Percentiles rank a stretch among this genome's conserved stretches.
phyloP scores from a whole-genome alignment of 202 grass and related monocot species.

The Schoenoplectus triqueter region DNA sequence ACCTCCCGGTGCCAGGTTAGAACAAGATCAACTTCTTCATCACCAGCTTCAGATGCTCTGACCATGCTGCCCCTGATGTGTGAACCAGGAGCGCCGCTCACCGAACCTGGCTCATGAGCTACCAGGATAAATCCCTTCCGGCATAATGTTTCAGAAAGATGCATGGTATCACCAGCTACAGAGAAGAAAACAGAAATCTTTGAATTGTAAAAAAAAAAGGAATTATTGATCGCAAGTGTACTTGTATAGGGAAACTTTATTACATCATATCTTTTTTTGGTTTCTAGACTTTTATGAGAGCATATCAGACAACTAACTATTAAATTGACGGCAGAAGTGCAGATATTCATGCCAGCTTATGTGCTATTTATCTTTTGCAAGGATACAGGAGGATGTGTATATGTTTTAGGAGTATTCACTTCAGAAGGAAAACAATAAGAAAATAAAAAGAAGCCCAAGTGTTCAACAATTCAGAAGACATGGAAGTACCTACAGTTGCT shows the following conservation, averaged over 20 bases:
- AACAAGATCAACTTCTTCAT: constrained; percentile 96
- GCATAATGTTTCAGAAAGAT: constrained; percentile 54
- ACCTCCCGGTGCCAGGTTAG: constrained; percentile 86
- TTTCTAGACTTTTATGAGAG: constrained; percentile 9
- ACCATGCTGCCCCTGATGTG: constrained; percentile 99
- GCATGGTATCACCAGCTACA: constrained; percentile 44
- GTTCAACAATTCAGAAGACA: constrained; percentile 35
- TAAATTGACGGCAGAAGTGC: no score
- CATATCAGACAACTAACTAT: no score
- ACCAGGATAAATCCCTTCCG: constrained; percentile 80
- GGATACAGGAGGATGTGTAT: background rate
- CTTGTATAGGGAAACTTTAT: background rate
- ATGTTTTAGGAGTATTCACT: background rate
- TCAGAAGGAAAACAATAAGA: constrained; percentile 8
- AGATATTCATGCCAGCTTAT: no score
- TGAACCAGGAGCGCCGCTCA: constrained; percentile 65
- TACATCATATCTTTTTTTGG: background rate
- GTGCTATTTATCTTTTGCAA: no score
- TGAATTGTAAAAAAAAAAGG: background rate
- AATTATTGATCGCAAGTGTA: background rate
- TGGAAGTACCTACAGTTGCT: constrained; percentile 57
- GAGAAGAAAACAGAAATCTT: constrained; percentile 27
- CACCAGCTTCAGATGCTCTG: constrained; percentile 89
- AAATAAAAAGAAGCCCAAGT: constrained; percentile 16
- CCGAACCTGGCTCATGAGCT: constrained; percentile 85